Percentiles rank a stretch among this genome's conserved stretches.
Conservation (phyloP, 441 rosid genomes). For the Kokia cookei region DNA sequence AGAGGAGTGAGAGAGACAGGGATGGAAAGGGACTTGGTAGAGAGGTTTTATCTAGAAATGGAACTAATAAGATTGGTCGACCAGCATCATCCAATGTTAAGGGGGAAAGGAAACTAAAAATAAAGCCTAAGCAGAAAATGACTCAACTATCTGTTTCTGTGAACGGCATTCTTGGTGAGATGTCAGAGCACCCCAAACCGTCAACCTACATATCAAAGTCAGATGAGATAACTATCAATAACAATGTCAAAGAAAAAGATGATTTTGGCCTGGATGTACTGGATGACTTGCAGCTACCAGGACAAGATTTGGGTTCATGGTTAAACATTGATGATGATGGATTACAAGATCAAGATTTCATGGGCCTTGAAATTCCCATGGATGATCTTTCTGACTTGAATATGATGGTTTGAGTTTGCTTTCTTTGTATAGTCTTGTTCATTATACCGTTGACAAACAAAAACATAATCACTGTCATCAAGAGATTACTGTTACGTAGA, state of each 20-base stretch:
- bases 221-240: constrained; percentile 27
- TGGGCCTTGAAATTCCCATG: constrained; percentile 99
- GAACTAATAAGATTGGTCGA: constrained; percentile 74
- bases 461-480: constrained; percentile 37
- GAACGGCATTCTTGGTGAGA: constrained; percentile 59
- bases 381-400: constrained; percentile 96
- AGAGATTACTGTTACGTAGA: constrained; percentile 53
- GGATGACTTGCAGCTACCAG: constrained; percentile 77
- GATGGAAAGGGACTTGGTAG: constrained; percentile 82
- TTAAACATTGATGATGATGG: constrained; percentile 92
- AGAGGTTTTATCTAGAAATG: constrained; percentile 60
- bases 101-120: constrained; percentile 84
- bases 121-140: constrained; percentile 88
- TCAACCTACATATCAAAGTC: constrained; percentile 43
- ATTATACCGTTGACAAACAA: constrained; percentile 67
- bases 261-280: constrained; percentile 58
- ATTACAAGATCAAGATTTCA: constrained; percentile 80
- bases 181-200: constrained; percentile 56
- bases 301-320: constrained; percentile 88
- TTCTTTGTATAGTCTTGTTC: constrained; percentile 80
- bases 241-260: constrained; percentile 45
- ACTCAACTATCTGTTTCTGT: constrained; percentile 74
- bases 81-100: constrained; percentile 67
- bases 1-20: constrained; percentile 96
- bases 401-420: constrained; percentile 85